Evolutionary conservation across 2,329 filamentous ascomycete species (phyloP), one percentile per base, ranked within the genome.

Genomic region (Calonectria hawksworthii): DNA sequence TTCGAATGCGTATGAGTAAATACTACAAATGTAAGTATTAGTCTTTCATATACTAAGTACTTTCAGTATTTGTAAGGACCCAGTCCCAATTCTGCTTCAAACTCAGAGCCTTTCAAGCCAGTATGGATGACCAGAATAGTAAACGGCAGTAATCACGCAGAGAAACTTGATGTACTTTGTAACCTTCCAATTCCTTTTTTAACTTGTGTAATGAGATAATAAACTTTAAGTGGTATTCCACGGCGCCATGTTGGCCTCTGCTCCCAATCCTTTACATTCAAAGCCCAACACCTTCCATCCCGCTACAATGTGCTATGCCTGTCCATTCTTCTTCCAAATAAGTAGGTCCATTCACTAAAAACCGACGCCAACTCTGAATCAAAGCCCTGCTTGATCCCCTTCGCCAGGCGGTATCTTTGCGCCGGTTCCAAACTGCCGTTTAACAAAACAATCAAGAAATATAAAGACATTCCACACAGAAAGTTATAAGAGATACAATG

Each of bases 341-440:
- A 38, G 68, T 76, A 69, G 30, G 70, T 75, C 69, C 72, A 74
- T 70, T 68, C 74, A 59, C 59, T 63, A 34, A 66, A 73, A 71
- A 68, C 77, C 72, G 68, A 77, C 77, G 70, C 79, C 78, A 47
- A 75, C 38, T 71, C 52, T 75, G 80, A 80, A 84, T 82, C 83
- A 81, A 82, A 83, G 80, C 75, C 84, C 83, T 82, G 83, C 83
- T 82, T 69, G 79, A 83, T 83, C 78, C 75, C 72, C 67, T 76
- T 73, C 76, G 73, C 76, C 76, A 61, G 77, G 76, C 72, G 56
- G 63, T 68, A 63, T 68, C 67, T 73, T 70, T 81, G 67, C 79
- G 75, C 79, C 80, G 73, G 76, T 77, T 75, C 68, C 76, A 74
- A 66, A 74, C 73, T 65, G 61, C 68, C 72, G n/a, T 54, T 21